Base-by-base conservation (phyloP, 352 stramenopile species). In the Pythium utonaiense region DNA sequence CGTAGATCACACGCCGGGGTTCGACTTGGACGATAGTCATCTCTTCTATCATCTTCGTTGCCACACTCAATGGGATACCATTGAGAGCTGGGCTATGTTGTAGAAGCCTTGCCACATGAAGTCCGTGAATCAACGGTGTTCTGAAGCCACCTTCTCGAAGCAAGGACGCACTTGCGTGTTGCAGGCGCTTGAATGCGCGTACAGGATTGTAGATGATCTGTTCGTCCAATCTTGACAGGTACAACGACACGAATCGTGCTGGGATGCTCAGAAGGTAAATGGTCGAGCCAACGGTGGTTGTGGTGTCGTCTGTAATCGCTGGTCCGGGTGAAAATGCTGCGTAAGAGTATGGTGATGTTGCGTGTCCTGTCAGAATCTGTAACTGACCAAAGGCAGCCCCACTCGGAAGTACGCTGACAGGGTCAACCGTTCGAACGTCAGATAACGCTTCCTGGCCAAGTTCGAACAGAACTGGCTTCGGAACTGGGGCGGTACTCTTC, bases 371-470 rank as follows among this genome's bases (percentile, higher is more conserved):
- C 19, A 81, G 65, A 33, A 85, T 65, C 22, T 79, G 66, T 1
- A 79, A 53, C 13, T 83, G 71, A 1, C 73, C 73, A 51, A 85
- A 85, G 0, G 64, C 62, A 38, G 66, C 70, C 3, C 71, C 71
- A 16, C 45, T 50, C 14, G 69, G 61, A 19, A 85, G 57, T 38
- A 81, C 69, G 28, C 71, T 75, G 4, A 85, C 53, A 17, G 64
- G 67, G 38, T 79, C 64, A 14, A 72, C 57, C 6, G 60, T 64
- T 7, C 25, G 12, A 13, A 31, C 6, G 1, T 67, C 53, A 7
- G 1, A 8, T 36, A 41, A 42, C 9, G 16, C 10, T 5, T 38
- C 51, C 27, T 59, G n/a, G 1, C 14, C 17, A 1, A 56, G 34
- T 17, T 64, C 40, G 8, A 33, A 34, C 6, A 60, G 13, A 0